phyloP scores from a whole-genome alignment of 2,329 filamentous ascomycete species.

The Hypoxylon sp. region DNA sequence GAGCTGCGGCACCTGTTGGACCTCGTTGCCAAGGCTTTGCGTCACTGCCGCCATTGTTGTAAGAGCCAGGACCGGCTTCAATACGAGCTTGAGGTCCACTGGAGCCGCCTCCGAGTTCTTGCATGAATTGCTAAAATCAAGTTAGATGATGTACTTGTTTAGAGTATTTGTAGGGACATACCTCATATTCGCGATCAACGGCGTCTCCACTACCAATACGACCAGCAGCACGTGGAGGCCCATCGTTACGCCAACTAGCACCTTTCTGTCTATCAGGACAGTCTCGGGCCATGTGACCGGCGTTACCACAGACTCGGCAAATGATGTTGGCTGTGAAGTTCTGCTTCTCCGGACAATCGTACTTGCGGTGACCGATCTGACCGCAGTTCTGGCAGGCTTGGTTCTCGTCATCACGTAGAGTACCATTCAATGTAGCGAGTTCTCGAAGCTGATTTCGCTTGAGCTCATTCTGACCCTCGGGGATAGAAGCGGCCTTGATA shows the following conservation, averaged over 20 bases:
- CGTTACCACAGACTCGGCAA: conserved; percentile 97
- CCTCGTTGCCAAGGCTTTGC: conserved; percentile 91
- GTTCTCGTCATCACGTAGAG: conserved; percentile 98
- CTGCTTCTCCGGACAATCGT: conserved; percentile 96
- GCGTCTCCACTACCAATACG: conserved; percentile 84
- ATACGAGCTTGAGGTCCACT: conserved; percentile 81
- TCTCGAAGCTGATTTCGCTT: conserved; percentile 99
- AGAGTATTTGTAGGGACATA: conserved; percentile 61
- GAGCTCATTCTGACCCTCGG: conserved; percentile 98
- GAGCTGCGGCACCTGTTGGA: conserved; percentile 85
- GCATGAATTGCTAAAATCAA: conserved; percentile 85
- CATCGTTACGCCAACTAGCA: conserved; percentile 89
- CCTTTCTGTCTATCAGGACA: conserved; percentile 95
- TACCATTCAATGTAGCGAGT: conserved; percentile 97
- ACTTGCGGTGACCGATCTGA: conserved; percentile 98
- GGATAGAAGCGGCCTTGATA: conserved; percentile 91
- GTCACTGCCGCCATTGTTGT: conserved; percentile 69
- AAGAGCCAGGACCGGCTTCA: conserved; percentile 82
- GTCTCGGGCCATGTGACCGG: conserved; percentile 97
- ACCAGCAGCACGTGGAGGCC: conserved; percentile 69
- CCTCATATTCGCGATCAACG: conserved; percentile 95
- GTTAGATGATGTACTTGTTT: conserved; percentile 59
- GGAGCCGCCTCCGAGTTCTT: conserved; percentile 88
- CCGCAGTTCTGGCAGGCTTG: conserved; percentile 99
- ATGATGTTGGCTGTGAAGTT: conserved; percentile 99